A percentile compares a stretch with the other conserved stretches of the same genome.
Evolutionary conservation across 257 asterid species (phyloP).

Genomic region (Forsythia suspensa): DNA sequence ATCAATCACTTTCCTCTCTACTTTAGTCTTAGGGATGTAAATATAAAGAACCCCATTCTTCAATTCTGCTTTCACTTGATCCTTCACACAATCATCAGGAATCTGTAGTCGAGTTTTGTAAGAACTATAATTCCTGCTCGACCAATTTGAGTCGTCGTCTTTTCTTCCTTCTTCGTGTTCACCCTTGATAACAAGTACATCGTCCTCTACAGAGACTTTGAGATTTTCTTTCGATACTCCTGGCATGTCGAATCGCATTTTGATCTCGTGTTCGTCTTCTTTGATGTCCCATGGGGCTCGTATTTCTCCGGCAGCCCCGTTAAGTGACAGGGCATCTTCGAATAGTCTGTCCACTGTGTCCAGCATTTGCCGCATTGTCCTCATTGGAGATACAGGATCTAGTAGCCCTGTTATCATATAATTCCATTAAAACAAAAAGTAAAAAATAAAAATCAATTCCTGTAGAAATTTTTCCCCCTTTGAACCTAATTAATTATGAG

Average conservation of each 20-base stretch:
- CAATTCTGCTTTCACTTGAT: slow-evolving; percentile 66
- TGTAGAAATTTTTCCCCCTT: too few species aligned
- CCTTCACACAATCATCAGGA: slow-evolving; percentile 54
- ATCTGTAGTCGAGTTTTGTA: slow-evolving; percentile 54
- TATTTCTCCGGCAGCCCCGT: slow-evolving; percentile 29
- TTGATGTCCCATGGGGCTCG: slow-evolving; percentile 69
- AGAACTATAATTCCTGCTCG: slow-evolving; percentile 39
- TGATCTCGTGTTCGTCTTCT: slow-evolving; percentile 61
- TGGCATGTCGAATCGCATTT: slow-evolving; percentile 80
- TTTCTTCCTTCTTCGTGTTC: slow-evolving; percentile 36
- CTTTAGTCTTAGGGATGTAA: slow-evolving; percentile 48
- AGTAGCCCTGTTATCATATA: slow-evolving; percentile 40
- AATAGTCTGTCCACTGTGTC: slow-evolving; percentile 60
- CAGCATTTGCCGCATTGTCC: slow-evolving; percentile 71
- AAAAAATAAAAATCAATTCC: too few species aligned
- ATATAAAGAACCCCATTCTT: slow-evolving; percentile 67
- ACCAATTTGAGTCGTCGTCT: slow-evolving; percentile 25
- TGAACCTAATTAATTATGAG: neutral
- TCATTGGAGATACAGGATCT: slow-evolving; percentile 69
- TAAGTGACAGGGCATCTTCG: slow-evolving; percentile 49
- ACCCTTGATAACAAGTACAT: slow-evolving; percentile 57
- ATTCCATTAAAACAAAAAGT: neutral
- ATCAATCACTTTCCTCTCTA: slow-evolving; percentile 55
- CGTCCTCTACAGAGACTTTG: slow-evolving; percentile 58
- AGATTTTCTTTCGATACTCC: slow-evolving; percentile 70